These are phyloP conservation scores for Penicillium psychrofluorescens DNA, from an alignment of 495 filamentous ascomycete genomes.

Conservation along the genomic window DNA sequence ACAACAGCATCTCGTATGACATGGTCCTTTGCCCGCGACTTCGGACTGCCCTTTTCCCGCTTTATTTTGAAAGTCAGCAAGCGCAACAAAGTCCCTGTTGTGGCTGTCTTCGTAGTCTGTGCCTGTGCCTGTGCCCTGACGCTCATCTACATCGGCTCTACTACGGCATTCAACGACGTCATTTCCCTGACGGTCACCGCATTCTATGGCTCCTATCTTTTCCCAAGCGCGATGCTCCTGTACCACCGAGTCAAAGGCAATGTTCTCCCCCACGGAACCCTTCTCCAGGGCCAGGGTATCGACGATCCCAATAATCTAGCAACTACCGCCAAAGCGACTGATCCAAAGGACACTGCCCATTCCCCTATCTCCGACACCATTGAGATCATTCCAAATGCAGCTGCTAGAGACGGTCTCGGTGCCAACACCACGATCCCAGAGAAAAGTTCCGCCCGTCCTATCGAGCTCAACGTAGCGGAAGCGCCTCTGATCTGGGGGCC, in stretches of 20 bases:
- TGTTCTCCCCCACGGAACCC: conserved; percentile 19
- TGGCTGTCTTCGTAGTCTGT: conserved; percentile 27
- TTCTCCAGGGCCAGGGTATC: conserved; percentile 14
- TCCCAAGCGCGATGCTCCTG: conserved; percentile 32
- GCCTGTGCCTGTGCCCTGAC: conserved; percentile 32
- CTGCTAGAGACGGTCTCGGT: too few relatives aligned
- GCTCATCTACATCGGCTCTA: conserved; percentile 43
- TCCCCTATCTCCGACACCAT: conserved; percentile 6
- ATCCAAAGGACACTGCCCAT: conserved; percentile 9
- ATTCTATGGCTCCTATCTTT: conserved; percentile 34
- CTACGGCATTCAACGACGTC: conserved; percentile 41
- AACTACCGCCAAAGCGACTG: not conserved
- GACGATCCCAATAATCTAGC: conserved; percentile 3
- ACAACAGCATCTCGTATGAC: conserved; percentile 43
- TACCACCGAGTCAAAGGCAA: conserved; percentile 26
- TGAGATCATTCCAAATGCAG: too few relatives aligned
- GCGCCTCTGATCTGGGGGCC: conserved; percentile 30
- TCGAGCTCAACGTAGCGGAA: conserved; percentile 13
- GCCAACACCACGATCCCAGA: not conserved
- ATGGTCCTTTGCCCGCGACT: conserved; percentile 48
- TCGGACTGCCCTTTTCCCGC: conserved; percentile 35
- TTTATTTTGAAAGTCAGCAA: conserved; percentile 23
- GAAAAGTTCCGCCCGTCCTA: conserved; percentile 2
- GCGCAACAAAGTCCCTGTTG: conserved; percentile 24
- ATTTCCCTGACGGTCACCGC: conserved; percentile 35